These are phyloP conservation scores for Puya raimondii DNA, from an alignment of 176 grass and related monocot genomes.

Conservation along the genomic window DNA sequence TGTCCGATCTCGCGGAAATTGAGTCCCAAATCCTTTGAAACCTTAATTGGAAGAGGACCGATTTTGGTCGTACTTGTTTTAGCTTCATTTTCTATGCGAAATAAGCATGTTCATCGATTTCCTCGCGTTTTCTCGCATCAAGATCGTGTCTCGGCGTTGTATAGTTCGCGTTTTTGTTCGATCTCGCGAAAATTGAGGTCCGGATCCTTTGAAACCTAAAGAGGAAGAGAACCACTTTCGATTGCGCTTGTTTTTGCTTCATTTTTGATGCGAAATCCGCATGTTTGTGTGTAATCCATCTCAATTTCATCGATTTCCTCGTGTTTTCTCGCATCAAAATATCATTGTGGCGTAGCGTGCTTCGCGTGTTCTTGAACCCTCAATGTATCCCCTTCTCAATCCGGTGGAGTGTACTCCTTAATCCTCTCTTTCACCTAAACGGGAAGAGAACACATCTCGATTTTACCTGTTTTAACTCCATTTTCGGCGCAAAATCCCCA, in stretches of 20 bases:
- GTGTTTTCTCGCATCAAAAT: neutral
- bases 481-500: neutral
- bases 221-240: no score
- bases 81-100: neutral
- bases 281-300: no score
- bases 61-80: neutral
- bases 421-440: no score
- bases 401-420: no score
- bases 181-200: no score
- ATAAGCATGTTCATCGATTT: neutral
- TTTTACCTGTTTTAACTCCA: neutral
- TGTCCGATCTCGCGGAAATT: no score
- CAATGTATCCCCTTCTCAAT: no score
- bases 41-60: no score
- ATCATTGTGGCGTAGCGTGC: neutral
- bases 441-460: no score
- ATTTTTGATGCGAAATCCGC: neutral
- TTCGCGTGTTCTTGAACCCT: no score
- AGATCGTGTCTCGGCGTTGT: neutral
- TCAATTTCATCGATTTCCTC: neutral
- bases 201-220: no score
- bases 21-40: no score
- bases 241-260: neutral
- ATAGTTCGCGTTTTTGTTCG: neutral
- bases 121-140: neutral